Percentiles rank a stretch among this genome's conserved stretches.
phyloP scores from a whole-genome alignment of 345 rosid genomes.

The Pugionium cornutum region DNA sequence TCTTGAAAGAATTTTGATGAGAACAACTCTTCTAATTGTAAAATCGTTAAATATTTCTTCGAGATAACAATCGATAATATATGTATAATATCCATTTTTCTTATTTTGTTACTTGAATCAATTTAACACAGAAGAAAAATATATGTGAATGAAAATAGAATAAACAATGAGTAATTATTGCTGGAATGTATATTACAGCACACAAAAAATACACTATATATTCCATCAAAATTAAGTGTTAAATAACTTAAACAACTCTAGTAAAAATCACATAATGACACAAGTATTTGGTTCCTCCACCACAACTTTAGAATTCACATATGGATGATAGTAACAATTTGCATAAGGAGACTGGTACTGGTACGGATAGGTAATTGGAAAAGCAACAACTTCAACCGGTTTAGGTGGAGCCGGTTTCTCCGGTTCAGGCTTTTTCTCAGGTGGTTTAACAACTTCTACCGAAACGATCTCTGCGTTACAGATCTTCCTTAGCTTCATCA shows the following conservation, averaged over 20 bases:
- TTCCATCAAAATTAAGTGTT: constrained; percentile 16
- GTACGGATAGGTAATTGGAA: constrained; percentile 23
- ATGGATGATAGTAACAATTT: constrained; percentile 24
- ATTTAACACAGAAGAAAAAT: too few species aligned
- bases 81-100: too few species aligned
- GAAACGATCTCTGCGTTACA: constrained; percentile 52
- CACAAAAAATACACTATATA: background rate
- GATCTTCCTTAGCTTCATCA: constrained; percentile 53
- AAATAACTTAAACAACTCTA: constrained; percentile 3
- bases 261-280: constrained; percentile 32
- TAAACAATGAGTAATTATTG: too few species aligned
- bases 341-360: constrained; percentile 19
- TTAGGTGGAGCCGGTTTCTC: constrained; percentile 28
- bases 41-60: too few species aligned
- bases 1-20: too few species aligned
- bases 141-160: too few species aligned
- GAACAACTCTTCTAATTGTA: too few species aligned
- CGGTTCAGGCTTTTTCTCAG: constrained; percentile 58
- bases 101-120: too few species aligned
- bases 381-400: constrained; percentile 10
- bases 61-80: too few species aligned
- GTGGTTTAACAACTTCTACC: constrained; percentile 65
- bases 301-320: constrained; percentile 5
- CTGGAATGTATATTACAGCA: background rate
- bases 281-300: constrained; percentile 24